phyloP scores from a whole-genome alignment of 2,329 filamentous ascomycete species.

The Fusarium incarnatum region DNA sequence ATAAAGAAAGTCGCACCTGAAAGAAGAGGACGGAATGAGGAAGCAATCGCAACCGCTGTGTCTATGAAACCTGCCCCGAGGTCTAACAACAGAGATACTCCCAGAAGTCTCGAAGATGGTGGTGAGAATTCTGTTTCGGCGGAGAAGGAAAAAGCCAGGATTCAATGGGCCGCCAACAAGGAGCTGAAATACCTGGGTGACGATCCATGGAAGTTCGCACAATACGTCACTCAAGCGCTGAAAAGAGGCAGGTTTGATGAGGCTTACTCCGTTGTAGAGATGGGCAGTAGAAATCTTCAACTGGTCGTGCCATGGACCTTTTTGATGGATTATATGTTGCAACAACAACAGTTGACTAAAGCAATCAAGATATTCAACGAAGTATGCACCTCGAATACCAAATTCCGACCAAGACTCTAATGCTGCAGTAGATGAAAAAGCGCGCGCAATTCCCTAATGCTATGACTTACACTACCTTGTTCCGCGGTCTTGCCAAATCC shows the following conservation, averaged over 20 bases:
- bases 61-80: neutral
- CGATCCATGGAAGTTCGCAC: slow-evolving; percentile 74
- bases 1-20: neutral
- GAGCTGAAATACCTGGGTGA: slow-evolving; percentile 75
- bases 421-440: slow-evolving; percentile 85
- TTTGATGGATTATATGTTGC: slow-evolving; percentile 78
- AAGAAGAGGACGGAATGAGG: neutral
- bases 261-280: slow-evolving; percentile 74
- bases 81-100: slow-evolving; percentile 37
- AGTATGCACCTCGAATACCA: slow-evolving; percentile 47
- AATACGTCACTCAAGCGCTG: slow-evolving; percentile 73
- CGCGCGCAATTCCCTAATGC: slow-evolving; percentile 82
- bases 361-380: slow-evolving; percentile 92
- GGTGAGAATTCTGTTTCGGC: slow-evolving; percentile 23
- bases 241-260: slow-evolving; percentile 70
- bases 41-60: slow-evolving; percentile 13
- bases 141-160: slow-evolving; percentile 43
- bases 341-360: slow-evolving; percentile 66
- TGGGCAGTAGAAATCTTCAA: slow-evolving; percentile 72
- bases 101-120: slow-evolving; percentile 35
- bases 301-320: slow-evolving; percentile 89
- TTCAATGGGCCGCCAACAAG: slow-evolving; percentile 58
- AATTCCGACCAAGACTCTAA: slow-evolving; percentile 24
- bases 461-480: slow-evolving; percentile 85
- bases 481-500: slow-evolving; percentile 77